These are phyloP conservation scores for Malassezia obtusa DNA, from an alignment of 1,284 basidiomycete species.

Conservation along the genomic window DNA sequence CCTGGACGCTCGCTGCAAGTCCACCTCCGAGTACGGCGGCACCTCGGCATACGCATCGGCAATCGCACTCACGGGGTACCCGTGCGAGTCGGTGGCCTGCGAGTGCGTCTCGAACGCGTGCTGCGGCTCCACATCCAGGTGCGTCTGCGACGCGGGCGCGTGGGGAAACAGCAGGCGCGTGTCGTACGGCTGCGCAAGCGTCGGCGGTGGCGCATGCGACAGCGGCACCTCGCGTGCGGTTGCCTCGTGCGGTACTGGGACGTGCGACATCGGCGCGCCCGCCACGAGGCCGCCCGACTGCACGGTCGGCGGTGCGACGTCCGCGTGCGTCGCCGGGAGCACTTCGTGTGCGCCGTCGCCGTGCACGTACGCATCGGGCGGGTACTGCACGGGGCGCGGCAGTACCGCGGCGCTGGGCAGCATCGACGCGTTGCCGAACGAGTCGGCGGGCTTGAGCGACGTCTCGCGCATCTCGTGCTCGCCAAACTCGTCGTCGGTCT, in stretches of 20 bases:
- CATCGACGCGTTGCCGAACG: slow-evolving; percentile 2
- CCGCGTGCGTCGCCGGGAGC: not conserved
- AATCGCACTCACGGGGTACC: not conserved
- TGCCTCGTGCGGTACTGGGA: not conserved
- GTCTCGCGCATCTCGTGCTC: slow-evolving; percentile 10
- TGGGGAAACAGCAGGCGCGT: not conserved
- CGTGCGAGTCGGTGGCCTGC: not conserved
- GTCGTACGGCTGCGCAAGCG: too few species aligned
- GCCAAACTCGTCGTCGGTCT: slow-evolving; percentile 25
- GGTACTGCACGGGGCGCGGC: not conserved
- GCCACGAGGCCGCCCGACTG: not conserved
- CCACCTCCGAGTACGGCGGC: not conserved
- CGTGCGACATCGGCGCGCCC: not conserved
- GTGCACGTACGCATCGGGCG: not conserved
- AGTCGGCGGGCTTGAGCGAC: slow-evolving; percentile 1
- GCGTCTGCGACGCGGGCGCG: not conserved
- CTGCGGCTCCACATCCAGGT: not conserved
- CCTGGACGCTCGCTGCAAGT: not conserved
- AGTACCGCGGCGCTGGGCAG: not conserved
- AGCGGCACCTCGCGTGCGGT: not conserved
- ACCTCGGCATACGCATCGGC: slow-evolving; percentile 3
- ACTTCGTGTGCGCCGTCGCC: not conserved
- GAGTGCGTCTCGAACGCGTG: not conserved
- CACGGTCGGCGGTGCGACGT: not conserved
- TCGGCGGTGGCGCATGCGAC: too few species aligned